phyloP scores from a whole-genome alignment of 2,329 filamentous ascomycete genomes.

The Fusarium sororula region DNA sequence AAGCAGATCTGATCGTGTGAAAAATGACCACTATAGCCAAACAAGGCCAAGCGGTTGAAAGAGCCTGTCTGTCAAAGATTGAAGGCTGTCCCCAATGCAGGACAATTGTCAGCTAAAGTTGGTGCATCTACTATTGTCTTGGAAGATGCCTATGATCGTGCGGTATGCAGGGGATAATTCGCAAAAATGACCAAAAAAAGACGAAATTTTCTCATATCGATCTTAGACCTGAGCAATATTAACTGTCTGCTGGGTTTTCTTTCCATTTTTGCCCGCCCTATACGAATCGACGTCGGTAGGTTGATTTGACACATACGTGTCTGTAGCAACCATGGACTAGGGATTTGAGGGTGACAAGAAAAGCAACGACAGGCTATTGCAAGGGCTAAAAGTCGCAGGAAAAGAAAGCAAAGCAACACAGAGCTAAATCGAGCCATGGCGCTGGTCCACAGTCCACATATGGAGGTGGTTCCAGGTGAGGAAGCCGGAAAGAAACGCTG shows the following conservation, averaged over 20 bases:
- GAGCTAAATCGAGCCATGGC: conserved; percentile 31
- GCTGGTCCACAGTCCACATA: conserved; percentile 30
- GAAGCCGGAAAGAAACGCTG: conserved; percentile 25
- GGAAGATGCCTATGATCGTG: conserved; percentile 19
- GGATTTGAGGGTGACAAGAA: conserved; percentile 13
- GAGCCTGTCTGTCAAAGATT: conserved; percentile 21
- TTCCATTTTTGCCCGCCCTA: background rate
- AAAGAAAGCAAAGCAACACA: conserved; percentile 34
- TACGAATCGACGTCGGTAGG: background rate
- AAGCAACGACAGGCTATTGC: conserved; percentile 26
- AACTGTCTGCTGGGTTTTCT: conserved; percentile 15
- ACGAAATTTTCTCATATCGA: background rate
- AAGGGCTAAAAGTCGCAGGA: conserved; percentile 2
- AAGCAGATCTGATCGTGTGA: conserved; percentile 24
- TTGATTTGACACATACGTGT: conserved; percentile 3
- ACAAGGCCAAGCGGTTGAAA: conserved; percentile 30
- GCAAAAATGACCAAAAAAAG: conserved; percentile 9
- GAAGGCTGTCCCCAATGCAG: conserved; percentile 16
- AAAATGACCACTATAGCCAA: conserved; percentile 23
- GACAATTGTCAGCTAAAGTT: conserved; percentile 25
- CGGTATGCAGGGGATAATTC: conserved; percentile 7
- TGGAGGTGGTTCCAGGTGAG: conserved; percentile 32
- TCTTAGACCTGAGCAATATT: background rate
- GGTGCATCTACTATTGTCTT: conserved; percentile 26
- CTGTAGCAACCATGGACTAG: conserved; percentile 4